phyloP scores from a whole-genome alignment of 208 protist genomes.

The Blastocrithidia nonstop region DNA sequence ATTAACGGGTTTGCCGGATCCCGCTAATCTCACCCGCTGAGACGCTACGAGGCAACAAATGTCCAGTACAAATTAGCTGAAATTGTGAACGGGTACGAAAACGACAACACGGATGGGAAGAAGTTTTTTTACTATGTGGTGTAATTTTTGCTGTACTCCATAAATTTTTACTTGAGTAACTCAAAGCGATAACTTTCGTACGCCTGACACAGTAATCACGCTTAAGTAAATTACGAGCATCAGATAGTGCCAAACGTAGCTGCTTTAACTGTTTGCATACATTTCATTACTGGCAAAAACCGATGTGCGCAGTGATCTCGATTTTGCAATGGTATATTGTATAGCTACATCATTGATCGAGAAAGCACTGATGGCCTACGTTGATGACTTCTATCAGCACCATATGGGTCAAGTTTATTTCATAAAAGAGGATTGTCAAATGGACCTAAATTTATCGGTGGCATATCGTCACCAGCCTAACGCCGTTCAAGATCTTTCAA shows the following conservation, averaged over 20 bases:
- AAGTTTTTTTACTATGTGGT: slow-evolving; percentile 83
- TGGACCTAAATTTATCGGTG: slow-evolving; percentile 77
- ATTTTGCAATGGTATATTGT: slow-evolving; percentile 72
- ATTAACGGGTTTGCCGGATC: slow-evolving; percentile 78
- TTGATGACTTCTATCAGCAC: slow-evolving; percentile 81
- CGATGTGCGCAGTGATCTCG: slow-evolving; percentile 84
- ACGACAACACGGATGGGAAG: slow-evolving; percentile 71
- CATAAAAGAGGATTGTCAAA: slow-evolving; percentile 85
- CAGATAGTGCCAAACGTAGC: slow-evolving; percentile 75
- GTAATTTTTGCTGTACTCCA: slow-evolving; percentile 84
- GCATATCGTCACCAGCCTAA: slow-evolving; percentile 35
- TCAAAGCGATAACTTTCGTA: slow-evolving; percentile 80
- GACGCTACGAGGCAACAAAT: slow-evolving; percentile 63
- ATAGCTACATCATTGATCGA: slow-evolving; percentile 78
- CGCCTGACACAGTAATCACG: slow-evolving; percentile 77
- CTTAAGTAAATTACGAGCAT: slow-evolving; percentile 82
- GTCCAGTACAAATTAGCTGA: slow-evolving; percentile 64
- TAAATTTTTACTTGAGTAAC: slow-evolving; percentile 82
- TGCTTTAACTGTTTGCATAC: slow-evolving; percentile 72
- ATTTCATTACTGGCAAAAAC: slow-evolving; percentile 70
- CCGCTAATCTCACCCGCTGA: slow-evolving; percentile 81
- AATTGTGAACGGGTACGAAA: slow-evolving; percentile 3
- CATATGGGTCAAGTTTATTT: slow-evolving; percentile 84
- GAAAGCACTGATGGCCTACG: slow-evolving; percentile 80
- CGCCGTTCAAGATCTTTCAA: slow-evolving; percentile 45